These are phyloP conservation scores for Vaccinium darrowii DNA, from an alignment of 148 eudicot genomes.

Conservation along the genomic window DNA sequence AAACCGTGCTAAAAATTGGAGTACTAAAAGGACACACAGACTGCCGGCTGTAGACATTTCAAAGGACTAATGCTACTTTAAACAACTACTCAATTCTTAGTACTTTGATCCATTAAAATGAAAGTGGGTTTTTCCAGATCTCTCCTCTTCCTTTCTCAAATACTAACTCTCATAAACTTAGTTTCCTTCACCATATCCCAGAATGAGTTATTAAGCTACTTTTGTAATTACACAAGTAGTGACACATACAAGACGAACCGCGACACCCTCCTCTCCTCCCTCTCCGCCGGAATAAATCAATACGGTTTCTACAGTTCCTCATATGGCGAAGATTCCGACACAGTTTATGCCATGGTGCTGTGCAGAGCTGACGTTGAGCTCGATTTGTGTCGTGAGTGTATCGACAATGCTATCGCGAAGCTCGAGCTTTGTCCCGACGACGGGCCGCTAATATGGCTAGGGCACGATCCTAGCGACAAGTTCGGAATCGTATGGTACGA, in stretches of 20 bases:
- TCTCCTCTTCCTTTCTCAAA: not conserved
- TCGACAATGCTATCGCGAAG: slow-evolving; percentile 17
- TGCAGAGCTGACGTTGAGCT: slow-evolving; percentile 21
- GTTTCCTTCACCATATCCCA: not conserved
- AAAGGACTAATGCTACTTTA: no score
- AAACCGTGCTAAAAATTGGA: no score
- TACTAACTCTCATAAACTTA: not conserved
- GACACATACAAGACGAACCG: slow-evolving; percentile 39
- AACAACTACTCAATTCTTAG: not conserved
- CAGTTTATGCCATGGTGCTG: slow-evolving; percentile 34
- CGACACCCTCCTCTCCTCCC: slow-evolving; percentile 32
- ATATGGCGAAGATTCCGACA: slow-evolving; percentile 24
- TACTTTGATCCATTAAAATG: not conserved
- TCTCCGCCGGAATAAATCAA: slow-evolving; percentile 28
- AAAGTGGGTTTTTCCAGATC: not conserved
- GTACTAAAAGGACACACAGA: no score
- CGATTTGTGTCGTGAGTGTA: slow-evolving; percentile 16
- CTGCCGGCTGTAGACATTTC: no score
- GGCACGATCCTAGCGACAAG: no score
- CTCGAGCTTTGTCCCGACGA: slow-evolving; percentile 12
- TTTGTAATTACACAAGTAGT: slow-evolving; percentile 26
- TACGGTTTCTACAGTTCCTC: slow-evolving; percentile 43
- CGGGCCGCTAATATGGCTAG: slow-evolving; percentile 22
- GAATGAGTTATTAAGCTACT: not conserved
- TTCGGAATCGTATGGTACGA: no score